phyloP scores from a whole-genome alignment of 768 basidiomycete genomes.

The Hysterangium stoloniferum region DNA sequence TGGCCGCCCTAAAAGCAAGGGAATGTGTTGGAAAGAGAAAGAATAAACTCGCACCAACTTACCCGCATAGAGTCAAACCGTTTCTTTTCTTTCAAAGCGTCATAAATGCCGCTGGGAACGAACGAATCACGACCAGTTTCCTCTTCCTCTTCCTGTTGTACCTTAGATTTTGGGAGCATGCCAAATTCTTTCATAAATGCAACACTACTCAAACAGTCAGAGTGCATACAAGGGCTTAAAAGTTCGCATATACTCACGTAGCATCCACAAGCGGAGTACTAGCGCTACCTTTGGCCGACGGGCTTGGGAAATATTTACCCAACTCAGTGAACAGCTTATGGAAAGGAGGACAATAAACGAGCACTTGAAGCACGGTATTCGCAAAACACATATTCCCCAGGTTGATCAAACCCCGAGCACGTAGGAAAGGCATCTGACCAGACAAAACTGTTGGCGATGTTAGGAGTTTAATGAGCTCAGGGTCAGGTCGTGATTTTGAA shows the following conservation, averaged over 20 bases:
- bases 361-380: slow-evolving; percentile 85
- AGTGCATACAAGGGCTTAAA: neutral
- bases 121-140: slow-evolving; percentile 56
- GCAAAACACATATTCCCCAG: slow-evolving; percentile 98
- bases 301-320: slow-evolving; percentile 40
- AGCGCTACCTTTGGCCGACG: slow-evolving; percentile 14
- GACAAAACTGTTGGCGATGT: slow-evolving; percentile 19
- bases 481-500: slow-evolving; percentile 34
- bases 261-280: slow-evolving; percentile 31
- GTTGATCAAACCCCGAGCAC: slow-evolving; percentile 82
- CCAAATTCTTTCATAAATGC: slow-evolving; percentile 75
- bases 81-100: slow-evolving; percentile 90
- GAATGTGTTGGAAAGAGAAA: neutral
- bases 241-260: slow-evolving; percentile 25
- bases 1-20: slow-evolving; percentile 60
- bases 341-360: slow-evolving; percentile 88
- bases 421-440: slow-evolving; percentile 31
- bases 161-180: slow-evolving; percentile 11
- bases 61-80: slow-evolving; percentile 91
- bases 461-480: slow-evolving; percentile 49
- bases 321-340: slow-evolving; percentile 69
- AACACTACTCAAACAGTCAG: slow-evolving; percentile 29
- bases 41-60: slow-evolving; percentile 27
- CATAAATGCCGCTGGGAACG: slow-evolving; percentile 79
- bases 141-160: slow-evolving; percentile 29